Evolutionary conservation across 768 basidiomycete species (phyloP).

Genomic region (Coprinopsis sp.): DNA sequence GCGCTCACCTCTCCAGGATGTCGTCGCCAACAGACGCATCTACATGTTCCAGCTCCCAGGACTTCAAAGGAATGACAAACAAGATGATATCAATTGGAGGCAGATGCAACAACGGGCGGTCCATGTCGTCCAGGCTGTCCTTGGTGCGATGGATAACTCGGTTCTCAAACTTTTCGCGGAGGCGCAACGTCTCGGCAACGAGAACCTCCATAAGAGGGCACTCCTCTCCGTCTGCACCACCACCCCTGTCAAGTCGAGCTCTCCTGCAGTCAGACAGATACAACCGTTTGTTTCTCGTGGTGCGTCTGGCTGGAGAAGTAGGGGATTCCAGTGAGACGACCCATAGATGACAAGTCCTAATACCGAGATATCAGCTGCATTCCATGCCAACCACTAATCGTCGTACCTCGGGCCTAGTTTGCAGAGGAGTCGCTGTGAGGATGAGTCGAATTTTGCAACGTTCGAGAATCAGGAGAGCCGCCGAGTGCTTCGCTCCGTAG

Average conservation of each 20-base stretch:
- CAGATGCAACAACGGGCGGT: background rate
- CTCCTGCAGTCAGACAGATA: background rate
- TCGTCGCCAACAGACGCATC: background rate
- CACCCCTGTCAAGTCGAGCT: background rate
- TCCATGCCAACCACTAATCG: background rate
- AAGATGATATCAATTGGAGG: background rate
- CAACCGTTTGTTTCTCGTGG: background rate
- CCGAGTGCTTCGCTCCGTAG: background rate
- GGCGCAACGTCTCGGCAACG: background rate
- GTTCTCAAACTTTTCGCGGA: constrained; percentile 3
- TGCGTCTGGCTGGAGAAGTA: constrained; percentile 9
- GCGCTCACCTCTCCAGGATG: background rate
- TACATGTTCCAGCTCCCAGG: constrained; percentile 1
- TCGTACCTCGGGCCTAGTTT: constrained; percentile 19
- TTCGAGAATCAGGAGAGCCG: background rate
- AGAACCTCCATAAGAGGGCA: background rate
- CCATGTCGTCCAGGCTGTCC: background rate
- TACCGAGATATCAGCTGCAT: background rate
- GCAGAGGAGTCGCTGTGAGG: constrained; percentile 27
- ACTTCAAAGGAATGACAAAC: background rate
- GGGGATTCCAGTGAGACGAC: constrained; percentile 5
- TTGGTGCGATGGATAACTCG: background rate
- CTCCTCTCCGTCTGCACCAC: background rate
- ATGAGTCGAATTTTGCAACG: constrained; percentile 9
- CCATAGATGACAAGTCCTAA: constrained; percentile 11